Conservation (phyloP, 805 yeast genomes). For the Scheffersomyces lignosus region DNA sequence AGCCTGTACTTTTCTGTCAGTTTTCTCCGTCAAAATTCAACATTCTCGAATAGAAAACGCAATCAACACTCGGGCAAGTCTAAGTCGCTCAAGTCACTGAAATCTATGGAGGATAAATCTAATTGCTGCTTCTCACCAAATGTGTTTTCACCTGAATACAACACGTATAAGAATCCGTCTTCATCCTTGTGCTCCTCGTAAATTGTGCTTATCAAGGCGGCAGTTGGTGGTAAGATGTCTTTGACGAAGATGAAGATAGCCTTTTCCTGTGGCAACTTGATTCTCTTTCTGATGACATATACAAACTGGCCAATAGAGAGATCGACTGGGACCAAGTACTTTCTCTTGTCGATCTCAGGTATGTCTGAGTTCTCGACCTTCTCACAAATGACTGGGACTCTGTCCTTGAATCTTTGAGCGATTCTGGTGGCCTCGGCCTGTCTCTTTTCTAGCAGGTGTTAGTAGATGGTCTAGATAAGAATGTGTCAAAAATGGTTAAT, state of each 20-base stretch:
- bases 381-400: slow-evolving; percentile 97
- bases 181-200: slow-evolving; percentile 97
- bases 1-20: too few species aligned
- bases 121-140: slow-evolving; percentile 59
- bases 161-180: slow-evolving; percentile 94
- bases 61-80: too few species aligned
- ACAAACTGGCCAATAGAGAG: slow-evolving; percentile 98
- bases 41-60: too few species aligned
- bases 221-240: slow-evolving; percentile 96
- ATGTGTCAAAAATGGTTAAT: too few species aligned
- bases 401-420: slow-evolving; percentile 81
- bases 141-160: slow-evolving; percentile 97
- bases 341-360: slow-evolving; percentile 95
- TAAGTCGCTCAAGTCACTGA: slow-evolving; percentile 16
- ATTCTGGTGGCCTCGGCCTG: slow-evolving; percentile 93
- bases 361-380: slow-evolving; percentile 95
- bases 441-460: slow-evolving; percentile 64
- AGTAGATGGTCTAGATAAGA: slow-evolving; percentile 3
- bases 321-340: slow-evolving; percentile 94
- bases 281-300: slow-evolving; percentile 94
- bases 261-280: slow-evolving; percentile 93
- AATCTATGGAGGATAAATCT: slow-evolving; percentile 10
- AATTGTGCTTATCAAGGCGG: slow-evolving; percentile 91
- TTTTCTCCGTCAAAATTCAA: too few species aligned
- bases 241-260: slow-evolving; percentile 97